A percentile compares a stretch with the other conserved stretches of the same genome.
Evolutionary conservation across 176 grass and related monocot genomes (phyloP).

Genomic region (Ensete ventricosum): DNA sequence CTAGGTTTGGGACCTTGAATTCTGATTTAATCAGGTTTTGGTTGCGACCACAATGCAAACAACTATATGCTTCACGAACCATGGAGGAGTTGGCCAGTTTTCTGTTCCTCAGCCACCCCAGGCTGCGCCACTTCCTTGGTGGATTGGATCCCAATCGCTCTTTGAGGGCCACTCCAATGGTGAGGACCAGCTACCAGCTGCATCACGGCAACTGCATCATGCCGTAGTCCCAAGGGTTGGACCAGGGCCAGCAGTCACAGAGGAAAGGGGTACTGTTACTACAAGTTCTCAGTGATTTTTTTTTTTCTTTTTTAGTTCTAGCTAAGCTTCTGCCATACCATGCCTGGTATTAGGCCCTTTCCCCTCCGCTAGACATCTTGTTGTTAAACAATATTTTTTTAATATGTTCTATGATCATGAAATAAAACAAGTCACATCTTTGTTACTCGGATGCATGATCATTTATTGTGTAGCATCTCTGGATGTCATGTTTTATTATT

Average conservation of each 20-base stretch:
- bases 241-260: constrained; percentile 1
- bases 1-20: not conserved
- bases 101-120: constrained; percentile 20
- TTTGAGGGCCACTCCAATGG: constrained; percentile 33
- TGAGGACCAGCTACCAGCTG: constrained; percentile 40
- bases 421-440: too few species aligned
- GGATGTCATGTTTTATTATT: too few species aligned
- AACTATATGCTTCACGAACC: constrained; percentile 12
- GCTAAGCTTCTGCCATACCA: too few species aligned
- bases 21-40: not conserved
- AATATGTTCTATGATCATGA: too few species aligned
- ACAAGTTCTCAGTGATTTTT: constrained; percentile 38
- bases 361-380: too few species aligned
- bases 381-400: too few species aligned
- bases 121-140: constrained; percentile 44
- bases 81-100: constrained; percentile 4
- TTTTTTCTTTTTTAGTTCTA: too few species aligned
- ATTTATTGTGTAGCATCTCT: too few species aligned
- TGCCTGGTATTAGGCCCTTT: too few species aligned
- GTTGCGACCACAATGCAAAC: constrained; percentile 1
- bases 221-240: constrained; percentile 25
- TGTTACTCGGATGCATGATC: too few species aligned
- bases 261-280: constrained; percentile 26
- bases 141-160: constrained; percentile 50
- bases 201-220: constrained; percentile 29